Evolutionary conservation across 2,329 filamentous ascomycete genomes (phyloP).

Genomic region (Pestalotiopsis sp.): DNA sequence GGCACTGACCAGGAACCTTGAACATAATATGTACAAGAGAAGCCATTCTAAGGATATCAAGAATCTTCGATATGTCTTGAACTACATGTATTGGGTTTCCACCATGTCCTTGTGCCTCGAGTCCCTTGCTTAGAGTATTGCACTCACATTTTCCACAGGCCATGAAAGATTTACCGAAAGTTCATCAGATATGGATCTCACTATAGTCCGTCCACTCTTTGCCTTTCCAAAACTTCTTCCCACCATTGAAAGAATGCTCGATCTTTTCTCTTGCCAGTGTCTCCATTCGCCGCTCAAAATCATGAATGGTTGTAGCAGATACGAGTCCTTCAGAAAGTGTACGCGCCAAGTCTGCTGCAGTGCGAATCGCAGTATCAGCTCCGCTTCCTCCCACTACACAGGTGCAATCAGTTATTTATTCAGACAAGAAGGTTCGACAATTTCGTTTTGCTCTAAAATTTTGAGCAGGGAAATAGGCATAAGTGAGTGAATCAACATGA

Average conservation of each 20-base stretch:
- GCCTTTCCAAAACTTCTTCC: slow-evolving; percentile 30
- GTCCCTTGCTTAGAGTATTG: no score
- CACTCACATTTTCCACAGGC: no score
- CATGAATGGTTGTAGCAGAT: slow-evolving; percentile 17
- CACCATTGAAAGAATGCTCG: slow-evolving; percentile 32
- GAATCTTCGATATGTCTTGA: no score
- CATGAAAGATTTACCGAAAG: background rate
- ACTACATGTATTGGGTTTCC: no score
- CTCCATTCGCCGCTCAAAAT: slow-evolving; percentile 29
- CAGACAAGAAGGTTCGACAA: background rate
- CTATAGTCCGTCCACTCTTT: slow-evolving; percentile 28
- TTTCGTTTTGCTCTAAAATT: no score
- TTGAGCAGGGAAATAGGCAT: no score
- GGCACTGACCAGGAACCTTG: no score
- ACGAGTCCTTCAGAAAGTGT: slow-evolving; percentile 26
- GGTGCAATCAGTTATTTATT: background rate
- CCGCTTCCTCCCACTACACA: slow-evolving; percentile 29
- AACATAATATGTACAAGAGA: no score
- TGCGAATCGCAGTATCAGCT: slow-evolving; percentile 30
- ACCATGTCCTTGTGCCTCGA: no score
- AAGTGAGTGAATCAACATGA: no score
- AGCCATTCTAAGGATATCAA: no score
- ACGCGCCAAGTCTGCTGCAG: slow-evolving; percentile 28
- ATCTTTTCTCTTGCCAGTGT: slow-evolving; percentile 28
- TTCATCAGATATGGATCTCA: background rate